Percentiles rank a stretch among this genome's conserved stretches.
Conservation (phyloP, 768 basidiomycete species). For the Macrolepiota dolichaula region DNA sequence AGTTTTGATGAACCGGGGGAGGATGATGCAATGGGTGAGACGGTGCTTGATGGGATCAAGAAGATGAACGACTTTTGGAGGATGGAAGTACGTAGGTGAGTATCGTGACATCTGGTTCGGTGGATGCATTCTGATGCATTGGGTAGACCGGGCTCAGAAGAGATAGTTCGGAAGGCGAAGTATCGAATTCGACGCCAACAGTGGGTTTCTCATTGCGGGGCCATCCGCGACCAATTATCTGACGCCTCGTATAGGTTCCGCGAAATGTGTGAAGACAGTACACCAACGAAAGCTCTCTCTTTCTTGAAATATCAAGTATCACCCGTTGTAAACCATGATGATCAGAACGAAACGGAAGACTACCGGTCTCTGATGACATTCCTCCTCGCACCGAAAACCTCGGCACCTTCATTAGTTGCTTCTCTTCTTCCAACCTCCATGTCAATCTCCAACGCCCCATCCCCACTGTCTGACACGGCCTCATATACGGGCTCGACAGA, state of each 20-base stretch:
- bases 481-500: slow-evolving; percentile 17
- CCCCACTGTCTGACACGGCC: slow-evolving; percentile 36
- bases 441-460: slow-evolving; percentile 4
- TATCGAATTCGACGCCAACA: slow-evolving; percentile 70
- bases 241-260: slow-evolving; percentile 51
- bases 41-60: not conserved
- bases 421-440: slow-evolving; percentile 9
- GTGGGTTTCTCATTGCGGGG: slow-evolving; percentile 35
- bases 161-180: slow-evolving; percentile 60
- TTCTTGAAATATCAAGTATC: slow-evolving; percentile 73
- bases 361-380: slow-evolving; percentile 69
- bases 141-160: slow-evolving; percentile 55
- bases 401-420: slow-evolving; percentile 16
- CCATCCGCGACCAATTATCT: not conserved
- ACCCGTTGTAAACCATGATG: slow-evolving; percentile 65
- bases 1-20: slow-evolving; percentile 13
- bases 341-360: slow-evolving; percentile 53
- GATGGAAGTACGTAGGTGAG: slow-evolving; percentile 65
- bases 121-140: not conserved
- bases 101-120: not conserved
- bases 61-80: slow-evolving; percentile 74
- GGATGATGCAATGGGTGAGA: slow-evolving; percentile 2
- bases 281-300: slow-evolving; percentile 60
- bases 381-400: slow-evolving; percentile 42
- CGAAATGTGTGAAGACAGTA: slow-evolving; percentile 70